Base-by-base conservation (phyloP, 371 early-diverging fungal species). In the Rhizomucor miehei region DNA sequence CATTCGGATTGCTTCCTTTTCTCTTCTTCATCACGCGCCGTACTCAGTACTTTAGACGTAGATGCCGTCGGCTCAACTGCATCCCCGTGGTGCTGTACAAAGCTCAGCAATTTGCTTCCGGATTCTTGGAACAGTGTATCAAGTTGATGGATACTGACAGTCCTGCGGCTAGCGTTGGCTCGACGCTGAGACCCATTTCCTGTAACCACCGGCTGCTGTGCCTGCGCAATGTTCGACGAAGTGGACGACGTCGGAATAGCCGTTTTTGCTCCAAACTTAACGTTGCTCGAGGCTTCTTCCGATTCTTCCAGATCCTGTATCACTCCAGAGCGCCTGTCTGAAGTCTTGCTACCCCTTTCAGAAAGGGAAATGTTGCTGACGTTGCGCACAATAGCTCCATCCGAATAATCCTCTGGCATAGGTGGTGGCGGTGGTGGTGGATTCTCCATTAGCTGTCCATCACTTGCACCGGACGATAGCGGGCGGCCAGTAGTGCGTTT, bases 141-240 rank as follows among this genome's bases (percentile, higher is more conserved):
- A 12, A 76, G 48, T 46, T 76, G 73, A 17, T 76, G 77, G 36
- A 76, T 73, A 53, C 77, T 76, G 29, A 73, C 67, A 16, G 77
- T 64, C 1, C 75, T 63, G 14, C 77, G 66, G 1, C 62, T 48
- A 45, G 14, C 57, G 54, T 44, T 49, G 55, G 20, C 41, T 39
- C 16, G 51, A 59, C 10, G 46, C 20, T 19, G 59, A 40, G 43
- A 25, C 16, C 40, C 40, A 21, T 43, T 46, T 58, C 20, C 47
- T 60, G 21, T 63, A 43, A 37, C 57, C 63, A 17, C 47, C 56
- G 21, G 61, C 35, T 2, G 51, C 54, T 14, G 65, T 51, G 56
- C 11, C 54, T 57, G 24, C 55, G 50, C 57, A 16, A 56, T 67
- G 25, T 59, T 65, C 16, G 56, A 57, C 1, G 73, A 71, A 58